Conservation (phyloP, 257 asterid species). For the Marsdenia floribunda region DNA sequence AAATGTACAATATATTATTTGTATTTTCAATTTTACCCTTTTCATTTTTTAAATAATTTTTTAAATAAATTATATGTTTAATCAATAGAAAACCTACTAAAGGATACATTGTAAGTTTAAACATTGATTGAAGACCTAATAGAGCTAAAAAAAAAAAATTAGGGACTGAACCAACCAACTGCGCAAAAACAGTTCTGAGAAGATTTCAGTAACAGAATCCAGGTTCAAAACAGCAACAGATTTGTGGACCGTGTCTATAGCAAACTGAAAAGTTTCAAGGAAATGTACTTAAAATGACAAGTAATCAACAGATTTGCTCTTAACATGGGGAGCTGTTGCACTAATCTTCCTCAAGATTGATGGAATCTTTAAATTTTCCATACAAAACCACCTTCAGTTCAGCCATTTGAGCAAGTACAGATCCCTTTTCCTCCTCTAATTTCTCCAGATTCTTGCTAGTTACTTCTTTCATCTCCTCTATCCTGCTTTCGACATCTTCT, state of each 20-base stretch:
- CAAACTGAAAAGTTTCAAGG: neutral
- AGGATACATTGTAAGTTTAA: too few relatives aligned
- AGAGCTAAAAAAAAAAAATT: too few relatives aligned
- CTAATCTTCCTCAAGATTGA: slow-evolving; percentile 88
- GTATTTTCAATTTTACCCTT: too few relatives aligned
- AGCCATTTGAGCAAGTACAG: slow-evolving; percentile 66
- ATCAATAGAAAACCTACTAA: too few relatives aligned
- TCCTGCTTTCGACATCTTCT: slow-evolving; percentile 81
- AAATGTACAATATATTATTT: too few relatives aligned
- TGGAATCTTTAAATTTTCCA: slow-evolving; percentile 80
- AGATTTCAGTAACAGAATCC: neutral
- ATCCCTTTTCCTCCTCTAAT: slow-evolving; percentile 69
- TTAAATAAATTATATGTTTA: too few relatives aligned
- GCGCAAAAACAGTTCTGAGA: too few relatives aligned
- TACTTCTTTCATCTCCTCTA: slow-evolving; percentile 67
- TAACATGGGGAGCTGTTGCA: neutral
- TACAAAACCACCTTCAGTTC: slow-evolving; percentile 71
- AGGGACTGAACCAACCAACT: too few relatives aligned
- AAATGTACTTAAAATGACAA: neutral
- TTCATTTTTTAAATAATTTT: too few relatives aligned
- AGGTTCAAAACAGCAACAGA: neutral
- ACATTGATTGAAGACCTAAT: too few relatives aligned
- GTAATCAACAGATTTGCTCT: neutral
- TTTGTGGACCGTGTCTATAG: neutral
- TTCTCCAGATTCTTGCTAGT: slow-evolving; percentile 66